Conservation (phyloP, 164 flowering plant genomes). For the Dillenia turbinata region DNA sequence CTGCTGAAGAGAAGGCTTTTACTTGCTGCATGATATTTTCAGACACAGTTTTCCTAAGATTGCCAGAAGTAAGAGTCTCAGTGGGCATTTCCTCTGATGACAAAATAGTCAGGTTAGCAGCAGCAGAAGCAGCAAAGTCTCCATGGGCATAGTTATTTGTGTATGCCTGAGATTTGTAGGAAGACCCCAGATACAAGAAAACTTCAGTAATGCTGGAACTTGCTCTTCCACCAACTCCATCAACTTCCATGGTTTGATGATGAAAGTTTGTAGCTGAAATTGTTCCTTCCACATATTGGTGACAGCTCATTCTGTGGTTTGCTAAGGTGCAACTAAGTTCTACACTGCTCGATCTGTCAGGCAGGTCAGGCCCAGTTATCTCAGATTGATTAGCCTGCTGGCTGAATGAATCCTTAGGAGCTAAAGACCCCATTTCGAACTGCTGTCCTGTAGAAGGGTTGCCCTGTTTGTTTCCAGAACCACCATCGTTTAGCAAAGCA, state of each 20-base stretch:
- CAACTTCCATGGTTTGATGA: slow-evolving; percentile 15
- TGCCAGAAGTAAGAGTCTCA: slow-evolving; percentile 34
- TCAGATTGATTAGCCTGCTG: slow-evolving; percentile 27
- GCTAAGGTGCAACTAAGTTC: slow-evolving; percentile 23
- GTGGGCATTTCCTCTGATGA: slow-evolving; percentile 63
- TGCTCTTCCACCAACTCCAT: slow-evolving; percentile 15
- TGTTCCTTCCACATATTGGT: slow-evolving; percentile 18
- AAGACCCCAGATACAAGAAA: slow-evolving; percentile 40
- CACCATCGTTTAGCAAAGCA: slow-evolving; percentile 9
- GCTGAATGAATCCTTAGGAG: slow-evolving; percentile 26
- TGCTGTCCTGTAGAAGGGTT: slow-evolving; percentile 14
- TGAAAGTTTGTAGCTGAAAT: slow-evolving; percentile 12
- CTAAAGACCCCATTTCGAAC: slow-evolving; percentile 17
- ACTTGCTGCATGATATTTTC: slow-evolving; percentile 50
- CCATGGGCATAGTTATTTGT: slow-evolving; percentile 76
- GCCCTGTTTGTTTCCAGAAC: slow-evolving; percentile 2
- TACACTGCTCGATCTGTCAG: slow-evolving; percentile 23
- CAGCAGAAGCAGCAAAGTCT: slow-evolving; percentile 89
- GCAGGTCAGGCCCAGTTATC: slow-evolving; percentile 21
- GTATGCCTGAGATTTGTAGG: slow-evolving; percentile 58
- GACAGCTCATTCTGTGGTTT: not conserved
- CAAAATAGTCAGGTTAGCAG: slow-evolving; percentile 65
- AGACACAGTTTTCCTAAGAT: slow-evolving; percentile 43
- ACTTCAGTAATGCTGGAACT: slow-evolving; percentile 12
- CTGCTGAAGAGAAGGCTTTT: slow-evolving; percentile 74